Base-by-base conservation (phyloP, 805 yeast species). In the Saturnispora sekii region DNA sequence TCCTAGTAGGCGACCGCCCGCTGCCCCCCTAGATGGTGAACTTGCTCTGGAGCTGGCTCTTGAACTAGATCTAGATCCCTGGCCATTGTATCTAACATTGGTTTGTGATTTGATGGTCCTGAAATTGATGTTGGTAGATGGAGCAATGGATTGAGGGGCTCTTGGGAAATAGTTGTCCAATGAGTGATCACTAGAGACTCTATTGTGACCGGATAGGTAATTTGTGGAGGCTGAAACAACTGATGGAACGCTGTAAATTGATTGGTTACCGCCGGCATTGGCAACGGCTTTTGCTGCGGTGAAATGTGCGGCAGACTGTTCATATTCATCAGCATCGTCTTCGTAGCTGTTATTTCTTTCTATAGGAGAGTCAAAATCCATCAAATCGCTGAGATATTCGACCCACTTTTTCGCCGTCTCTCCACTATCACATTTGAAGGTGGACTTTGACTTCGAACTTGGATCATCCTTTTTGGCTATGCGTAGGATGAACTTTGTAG, bases 351-450 rank as follows among this genome's bases (percentile, higher is more conserved):
- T 64, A 48, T 76, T 73, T 60, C 87, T 70, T 31, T 72, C 73
- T 32, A 65, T 56, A 36, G 76, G 73, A 44, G 62, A 59, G 17
- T 68, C 67, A 51, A 70, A 75, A 40, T 68, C 64, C 30, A 74
- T 66, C 51, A 80, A 61, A 49, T 77, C 79, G 29, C 65, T 62
- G 38, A 81, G 59, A 55, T 79, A 82, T 28, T 67, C 69, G 32
- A 66, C 61, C 86, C 86, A 81, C 51, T 67, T 68, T 21, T 55
- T 56, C 41, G 72, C 72, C 42, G 74, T 74, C 32, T 61, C 65
- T 12, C 52, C 59, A 26, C 64, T 66, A 48, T 69, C 55, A 59
- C 81, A 62, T 62, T 70, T 65, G 58, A 73, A 73, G 4, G 64
- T 60, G 40, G 47, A 58, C 41, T 59, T 61, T 14, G 53, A 42